These are phyloP conservation scores for Boletus sp. DNA, from an alignment of 1,284 basidiomycete species.

Conservation along the genomic window DNA sequence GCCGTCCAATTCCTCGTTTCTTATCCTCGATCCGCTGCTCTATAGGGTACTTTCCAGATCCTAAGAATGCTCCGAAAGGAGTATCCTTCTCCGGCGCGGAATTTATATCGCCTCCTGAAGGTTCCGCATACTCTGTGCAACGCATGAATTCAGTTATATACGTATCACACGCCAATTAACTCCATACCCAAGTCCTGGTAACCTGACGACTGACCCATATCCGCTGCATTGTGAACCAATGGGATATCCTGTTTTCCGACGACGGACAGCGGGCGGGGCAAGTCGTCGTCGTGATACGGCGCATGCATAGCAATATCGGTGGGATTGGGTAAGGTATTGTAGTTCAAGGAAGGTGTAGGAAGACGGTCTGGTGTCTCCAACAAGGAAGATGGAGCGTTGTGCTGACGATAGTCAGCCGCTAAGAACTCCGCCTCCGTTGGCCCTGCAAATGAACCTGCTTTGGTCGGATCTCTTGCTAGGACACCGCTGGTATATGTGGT, in stretches of 20 bases:
- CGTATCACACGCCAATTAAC: neutral
- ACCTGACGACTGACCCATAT: constrained; percentile 34
- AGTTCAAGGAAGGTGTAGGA: constrained; percentile 15
- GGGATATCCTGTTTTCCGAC: constrained; percentile 39
- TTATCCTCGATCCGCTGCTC: constrained; percentile 83
- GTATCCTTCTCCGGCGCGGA: constrained; percentile 36
- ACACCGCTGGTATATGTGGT: constrained; percentile 22
- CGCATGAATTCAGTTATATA: neutral
- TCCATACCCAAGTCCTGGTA: constrained; percentile 56
- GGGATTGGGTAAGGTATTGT: constrained; percentile 4
- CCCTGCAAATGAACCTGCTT: constrained; percentile 2
- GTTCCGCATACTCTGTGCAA: constrained; percentile 56
- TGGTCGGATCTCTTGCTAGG: constrained; percentile 9
- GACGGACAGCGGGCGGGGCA: constrained; percentile 16
- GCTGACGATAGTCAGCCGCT: constrained; percentile 28
- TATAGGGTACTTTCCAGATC: constrained; percentile 57
- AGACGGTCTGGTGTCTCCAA: constrained; percentile 9
- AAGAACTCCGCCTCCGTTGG: constrained; percentile 26
- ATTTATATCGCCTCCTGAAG: constrained; percentile 31
- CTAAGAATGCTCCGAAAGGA: constrained; percentile 41
- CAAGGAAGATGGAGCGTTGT: constrained; percentile 12
- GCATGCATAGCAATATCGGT: constrained; percentile 4
- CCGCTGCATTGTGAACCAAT: constrained; percentile 45
- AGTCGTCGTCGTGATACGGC: constrained; percentile 29
- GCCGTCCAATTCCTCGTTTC: constrained; percentile 78